phyloP scores from a whole-genome alignment of 1,284 basidiomycete genomes.

The Papiliotrema fonsecae region DNA sequence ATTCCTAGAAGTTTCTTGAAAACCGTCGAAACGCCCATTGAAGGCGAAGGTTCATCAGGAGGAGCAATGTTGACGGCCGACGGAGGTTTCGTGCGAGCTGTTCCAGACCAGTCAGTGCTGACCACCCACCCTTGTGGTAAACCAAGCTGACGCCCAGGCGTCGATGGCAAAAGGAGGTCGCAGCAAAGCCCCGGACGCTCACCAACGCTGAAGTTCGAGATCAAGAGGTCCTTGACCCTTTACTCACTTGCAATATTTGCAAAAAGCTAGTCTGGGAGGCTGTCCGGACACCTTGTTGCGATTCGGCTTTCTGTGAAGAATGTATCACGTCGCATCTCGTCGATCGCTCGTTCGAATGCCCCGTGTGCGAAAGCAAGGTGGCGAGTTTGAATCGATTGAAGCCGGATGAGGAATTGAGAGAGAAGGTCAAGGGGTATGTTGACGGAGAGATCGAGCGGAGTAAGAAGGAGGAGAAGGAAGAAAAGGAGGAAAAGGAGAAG shows the following conservation, averaged over 20 bases:
- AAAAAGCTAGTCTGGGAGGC: conserved; percentile 83
- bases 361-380: conserved; percentile 78
- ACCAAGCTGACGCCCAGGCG: conserved; percentile 12
- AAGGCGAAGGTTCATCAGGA: conserved; percentile 61
- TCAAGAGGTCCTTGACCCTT: conserved; percentile 64
- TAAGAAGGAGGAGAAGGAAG: conserved; percentile 55
- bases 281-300: conserved; percentile 86
- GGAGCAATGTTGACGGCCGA: conserved; percentile 96
- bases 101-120: conserved; percentile 75
- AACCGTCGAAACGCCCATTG: conserved; percentile 81
- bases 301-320: conserved; percentile 86
- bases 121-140: too few species aligned
- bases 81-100: conserved; percentile 90
- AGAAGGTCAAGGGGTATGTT: conserved; percentile 72
- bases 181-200: conserved; percentile 68
- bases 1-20: conserved; percentile 96
- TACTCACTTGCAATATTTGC: conserved; percentile 80
- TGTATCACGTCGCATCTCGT: conserved; percentile 86
- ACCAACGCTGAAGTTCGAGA: conserved; percentile 82
- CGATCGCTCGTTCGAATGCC: conserved; percentile 88
- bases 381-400: conserved; percentile 76
- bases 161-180: conserved; percentile 77
- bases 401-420: conserved; percentile 70
- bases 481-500: conserved; percentile 38
- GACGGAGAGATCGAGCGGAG: conserved; percentile 77